Evolutionary conservation across 2,329 filamentous ascomycete species (phyloP), one percentile per base, ranked within the genome.

Genomic region (Monilinia fructicola): DNA sequence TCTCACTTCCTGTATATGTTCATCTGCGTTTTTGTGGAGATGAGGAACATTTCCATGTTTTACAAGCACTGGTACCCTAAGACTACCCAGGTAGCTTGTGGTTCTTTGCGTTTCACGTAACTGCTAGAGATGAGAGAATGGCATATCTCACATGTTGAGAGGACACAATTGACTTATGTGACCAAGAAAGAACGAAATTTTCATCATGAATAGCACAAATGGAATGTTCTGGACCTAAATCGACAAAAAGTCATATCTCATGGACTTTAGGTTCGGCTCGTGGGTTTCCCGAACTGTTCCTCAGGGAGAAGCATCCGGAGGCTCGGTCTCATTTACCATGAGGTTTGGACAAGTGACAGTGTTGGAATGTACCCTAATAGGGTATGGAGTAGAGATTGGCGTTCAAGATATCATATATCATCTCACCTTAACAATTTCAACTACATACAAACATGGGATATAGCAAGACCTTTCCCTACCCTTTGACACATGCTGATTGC

Each of bases 1-100:
- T 60, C 44, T 60, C 28, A n/a, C 44, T 50, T 50, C 9, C n/a
- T 61, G 44, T 61, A 50, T 44, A 50, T 50, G n/a, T 50, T 61
- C 44, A 40, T 61, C 44, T 61, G 58, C 46, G 50, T 50, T 38
- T 46, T n/a, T 61, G 58, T 40, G 58, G 58, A 61, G 58, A 61
- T 50, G n/a, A 60, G 28, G 56, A 44, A 52, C 28, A n/a, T 60
- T 48, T 38, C 21, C 26, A 31, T 50, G 58, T 61, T 50, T 38
- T 50, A 61, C 44, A 50, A 52, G 58, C 9, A 40, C 28, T 26
- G 28, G 31, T 23, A 23, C n/a, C 31, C 31, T 61, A 35, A 26
- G 28, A 40, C 44, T 61, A 6, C 31, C 31, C 9, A 6, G 31
- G 31, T 35, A 61, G 58, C 44, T 38, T 61, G 44, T 40, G n/a